Percentiles rank a stretch among this genome's conserved stretches.
Conservation (phyloP, 2,329 filamentous ascomycete genomes). For the Fusarium oxysporum region DNA sequence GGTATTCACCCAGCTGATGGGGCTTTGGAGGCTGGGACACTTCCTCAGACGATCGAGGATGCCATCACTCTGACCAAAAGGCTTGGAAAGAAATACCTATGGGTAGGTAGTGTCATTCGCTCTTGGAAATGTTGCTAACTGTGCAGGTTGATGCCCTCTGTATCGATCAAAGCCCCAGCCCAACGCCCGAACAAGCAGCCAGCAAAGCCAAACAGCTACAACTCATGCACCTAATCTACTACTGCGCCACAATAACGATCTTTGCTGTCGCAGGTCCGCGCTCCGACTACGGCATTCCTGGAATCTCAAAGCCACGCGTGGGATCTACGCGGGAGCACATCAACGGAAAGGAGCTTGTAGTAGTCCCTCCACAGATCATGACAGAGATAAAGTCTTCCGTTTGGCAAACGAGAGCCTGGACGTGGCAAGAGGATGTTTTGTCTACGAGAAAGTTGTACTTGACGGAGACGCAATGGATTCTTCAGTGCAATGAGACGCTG, state of each 20-base stretch:
- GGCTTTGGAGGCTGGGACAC: not conserved
- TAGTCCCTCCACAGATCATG: not conserved
- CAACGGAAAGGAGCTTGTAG: not conserved
- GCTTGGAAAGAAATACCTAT: not conserved
- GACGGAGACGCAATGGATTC: not conserved
- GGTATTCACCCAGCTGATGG: not conserved
- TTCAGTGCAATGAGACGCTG: not conserved
- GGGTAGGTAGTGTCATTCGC: fast-evolving
- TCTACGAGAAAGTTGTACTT: not conserved
- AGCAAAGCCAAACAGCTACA: not conserved
- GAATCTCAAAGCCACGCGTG: fast-evolving
- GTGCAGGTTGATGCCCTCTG: not conserved
- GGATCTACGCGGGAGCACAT: not conserved
- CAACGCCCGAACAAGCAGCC: not conserved
- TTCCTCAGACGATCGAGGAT: not conserved
- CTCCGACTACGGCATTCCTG: not conserved
- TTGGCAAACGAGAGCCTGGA: not conserved
- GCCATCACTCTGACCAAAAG: not conserved
- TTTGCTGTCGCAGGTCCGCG: not conserved
- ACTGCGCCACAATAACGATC: not conserved
- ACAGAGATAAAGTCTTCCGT: not conserved
- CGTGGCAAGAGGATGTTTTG: not conserved
- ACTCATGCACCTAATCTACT: not conserved
- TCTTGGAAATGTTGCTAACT: fast-evolving
- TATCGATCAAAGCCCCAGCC: not conserved